Evolutionary conservation across 306 rosid species (phyloP), one percentile per base, ranked within the genome.

Genomic region (Cotoneaster glaucophyllus): DNA sequence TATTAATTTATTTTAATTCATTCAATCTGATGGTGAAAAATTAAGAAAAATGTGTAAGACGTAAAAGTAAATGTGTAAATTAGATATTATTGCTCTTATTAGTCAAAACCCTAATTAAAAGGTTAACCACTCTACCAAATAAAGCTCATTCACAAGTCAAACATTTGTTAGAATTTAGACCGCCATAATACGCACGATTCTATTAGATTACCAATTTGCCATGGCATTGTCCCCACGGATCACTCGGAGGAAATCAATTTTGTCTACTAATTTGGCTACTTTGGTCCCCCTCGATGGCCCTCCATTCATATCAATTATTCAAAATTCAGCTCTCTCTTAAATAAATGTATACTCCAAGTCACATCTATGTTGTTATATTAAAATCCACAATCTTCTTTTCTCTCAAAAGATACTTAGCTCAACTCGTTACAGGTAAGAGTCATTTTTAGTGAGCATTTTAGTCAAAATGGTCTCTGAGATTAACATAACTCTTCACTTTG

Each of bases 221-320:
- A 34, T 19, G 73, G 65, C 10, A 13, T 63, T 79, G 50, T 21
- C 67, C 48, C 67, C 71, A 67, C 43, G 18, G 31, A 17, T 28
- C 29, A 63, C 44, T 54, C 57, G 31, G 12, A 19, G n/a, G 43
- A 59, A 54, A 50, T 72, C 66, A 37, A 68, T 9, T 66, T 67
- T 74, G 72, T 79, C 75, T 76, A 44, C 71, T 59, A 58, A 73
- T 58, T 66, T 58, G 74, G 78, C 86, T 50, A 66, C 86, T 65
- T 75, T 69, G 32, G 76, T 83, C 81, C 62, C 62, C 74, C 78
- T 21, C 39, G 39, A 0, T 4, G 18, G 28, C 39, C 13, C 13
- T 43, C 75, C 29, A 68, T 50, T 50, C 21, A 15, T 48, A 17
- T 65, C n/a, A 67, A 28, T 34, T 44, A 67, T 77, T 67, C 85